Evolutionary conservation across 2,329 filamentous ascomycete genomes (phyloP), one percentile per base, ranked within the genome.

Genomic region (Talaromyces sp.): DNA sequence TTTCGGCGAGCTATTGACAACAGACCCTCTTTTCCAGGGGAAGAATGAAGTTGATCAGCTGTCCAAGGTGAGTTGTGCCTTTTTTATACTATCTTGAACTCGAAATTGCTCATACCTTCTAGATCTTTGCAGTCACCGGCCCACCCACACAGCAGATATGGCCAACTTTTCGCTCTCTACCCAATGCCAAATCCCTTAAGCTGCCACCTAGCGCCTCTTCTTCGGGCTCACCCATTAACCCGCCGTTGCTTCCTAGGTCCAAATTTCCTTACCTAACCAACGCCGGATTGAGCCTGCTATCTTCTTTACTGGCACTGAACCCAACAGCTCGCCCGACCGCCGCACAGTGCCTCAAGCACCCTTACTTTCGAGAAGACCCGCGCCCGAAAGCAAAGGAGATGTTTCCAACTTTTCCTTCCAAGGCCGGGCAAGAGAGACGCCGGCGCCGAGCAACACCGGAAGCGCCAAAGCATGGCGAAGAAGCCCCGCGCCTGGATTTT

Each of bases 341-440:
- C 1, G 80, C 80, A 56, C 85, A 92, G 63, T 87, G 96, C 72
- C 82, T 98, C 39, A 79, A 82, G 55, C 91, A 97, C 74, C 81
- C 86, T 39, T 99, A 96, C 75, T 99, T 99, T 75, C 81, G 75
- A 19, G 93, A 98, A 77, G 89, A 96, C 67, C 95, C 95, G 0
- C 90, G 90, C 63, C 91, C 93, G 1, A 98, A 98, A 78, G 87
- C 89, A 8, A 89, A 91, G 72, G 89, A 89, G 69, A 89, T 99
- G 88, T 98, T 99, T 72, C 95, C 95, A 2, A 98, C 95, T 0
- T 99, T 98, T 73, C 95, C 95, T 0, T 95, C 90, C 69, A 97
- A 96, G 75, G 95, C 95, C 0, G 92, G 92, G 1, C 90, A 95
- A 80, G 95, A 99, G 80, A 89, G 88, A 71, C 81, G 92, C 67